Evolutionary conservation across 1,284 basidiomycete genomes (phyloP), one percentile per base, ranked within the genome.

Genomic region (Clitocybe nebularis): DNA sequence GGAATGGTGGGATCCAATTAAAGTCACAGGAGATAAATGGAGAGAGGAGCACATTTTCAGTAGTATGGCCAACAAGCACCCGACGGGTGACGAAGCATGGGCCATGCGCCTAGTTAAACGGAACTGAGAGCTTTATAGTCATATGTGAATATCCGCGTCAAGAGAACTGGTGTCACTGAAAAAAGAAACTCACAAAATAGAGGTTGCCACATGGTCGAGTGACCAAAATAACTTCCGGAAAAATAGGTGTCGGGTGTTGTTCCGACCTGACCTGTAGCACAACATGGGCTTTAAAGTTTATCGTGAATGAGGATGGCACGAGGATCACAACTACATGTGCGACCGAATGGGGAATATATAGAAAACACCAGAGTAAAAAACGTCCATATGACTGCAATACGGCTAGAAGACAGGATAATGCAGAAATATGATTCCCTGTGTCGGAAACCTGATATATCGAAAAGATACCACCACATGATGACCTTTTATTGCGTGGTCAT

Each of bases 191-290:
- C 29, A 32, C 29, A 32, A 13, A 3, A 32, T 17, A 9, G 19
- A 13, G 19, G 29, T 32, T 32, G 29, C 29, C 29, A 32, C 13
- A 32, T 32, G 29, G 29, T 17, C 29, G 14, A 32, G 14, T 32
- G 29, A 14, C 29, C 11, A 32, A 17, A 32, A 32, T 32, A 32
- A 32, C 29, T 32, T n/a, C 29, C 29, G 29, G 29, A 32, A 32
- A 32, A 32, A 32, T 32, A 32, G 19, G 13, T 14, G 29, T 32
- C 29, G 29, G 29, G 14, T 32, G 29, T 13, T 16, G 29, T 11
- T 17, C 29, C 29, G 29, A 32, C 19, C 14, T 32, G 29, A 32
- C 29, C 28, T 32, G n/a, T 17, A 16, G 29, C 3, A 11, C 29
- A 16, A 32, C n/a, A 16, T n/a, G n/a, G n/a, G n/a, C n/a, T n/a